Evolutionary conservation across 2,329 filamentous ascomycete species (phyloP), one percentile per base, ranked within the genome.

Genomic region (Chrysosporium keratinophilum): DNA sequence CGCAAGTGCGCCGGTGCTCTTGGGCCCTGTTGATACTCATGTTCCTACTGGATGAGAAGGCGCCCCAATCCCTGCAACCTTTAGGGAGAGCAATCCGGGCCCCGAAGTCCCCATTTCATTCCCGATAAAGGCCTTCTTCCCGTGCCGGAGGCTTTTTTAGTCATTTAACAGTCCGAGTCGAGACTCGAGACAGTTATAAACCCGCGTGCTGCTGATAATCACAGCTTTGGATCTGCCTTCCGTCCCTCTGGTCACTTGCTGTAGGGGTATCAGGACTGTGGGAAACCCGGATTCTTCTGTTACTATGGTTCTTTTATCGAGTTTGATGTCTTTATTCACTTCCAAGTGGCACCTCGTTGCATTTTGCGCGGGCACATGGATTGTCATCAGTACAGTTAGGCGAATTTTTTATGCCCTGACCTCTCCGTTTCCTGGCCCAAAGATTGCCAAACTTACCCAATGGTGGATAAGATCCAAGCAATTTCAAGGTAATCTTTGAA

Each of bases 371-470:
- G 35, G 28, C 15, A 31, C 40, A 15, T 56, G 46, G 51, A 39
- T 44, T 11, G 20, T 54, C 39, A n/a, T 52, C 40, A 47, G 34
- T 3, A 15, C 48, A 11, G 23, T 23, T 33, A 47, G 33, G 10
- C 31, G 41, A n/a, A 44, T 54, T 37, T 31, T 44, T 23, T 51
- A 37, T 14, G 51, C 20, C 31, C 17, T 52, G 12, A 42, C 40
- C 41, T 62, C 55, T 31, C 57, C 54, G 7, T 59, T 59, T 35
- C 58, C 58, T 23, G 58, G 58, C 0, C 58, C 58, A 7, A 56
- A 37, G 39, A 52, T 60, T 45, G 58, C 58, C 28, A 60, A 57
- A 45, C 54, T 53, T 12, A 58, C 56, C 10, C 37, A 12, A 20
- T 57, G 53, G 48, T 60, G 55, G 55, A 51, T 58, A 23, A 34